A percentile compares a stretch with the other conserved stretches of the same genome.
phyloP scores from a whole-genome alignment of 441 rosid species.

The Gossypium davidsonii region DNA sequence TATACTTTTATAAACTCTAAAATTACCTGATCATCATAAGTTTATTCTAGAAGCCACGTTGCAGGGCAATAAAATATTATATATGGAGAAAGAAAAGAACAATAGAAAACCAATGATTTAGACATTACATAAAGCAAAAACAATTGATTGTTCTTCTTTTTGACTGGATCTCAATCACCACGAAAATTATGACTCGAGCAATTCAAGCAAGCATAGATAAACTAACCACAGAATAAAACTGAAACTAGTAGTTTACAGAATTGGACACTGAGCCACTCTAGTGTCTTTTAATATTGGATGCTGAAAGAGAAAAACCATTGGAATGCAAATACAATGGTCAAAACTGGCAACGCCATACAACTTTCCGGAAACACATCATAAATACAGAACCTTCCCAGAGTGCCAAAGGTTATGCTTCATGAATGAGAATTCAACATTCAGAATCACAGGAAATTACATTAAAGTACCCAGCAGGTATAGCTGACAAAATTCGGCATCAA shows the following conservation, averaged over 20 bases:
- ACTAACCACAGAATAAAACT: background rate
- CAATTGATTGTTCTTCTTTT: background rate
- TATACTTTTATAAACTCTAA: background rate
- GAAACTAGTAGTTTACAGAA: background rate
- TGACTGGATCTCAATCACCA: background rate
- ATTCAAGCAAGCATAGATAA: background rate
- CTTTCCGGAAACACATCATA: background rate
- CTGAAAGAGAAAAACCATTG: background rate
- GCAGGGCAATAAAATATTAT: background rate
- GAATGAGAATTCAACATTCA: conserved; percentile 1
- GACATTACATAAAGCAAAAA: background rate
- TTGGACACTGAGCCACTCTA: background rate
- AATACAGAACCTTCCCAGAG: background rate
- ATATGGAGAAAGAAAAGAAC: background rate
- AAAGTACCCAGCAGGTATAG: background rate
- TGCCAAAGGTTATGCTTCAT: background rate
- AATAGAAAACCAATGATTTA: background rate
- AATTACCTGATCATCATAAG: background rate
- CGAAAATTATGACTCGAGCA: background rate
- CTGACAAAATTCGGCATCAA: background rate
- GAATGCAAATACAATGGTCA: background rate
- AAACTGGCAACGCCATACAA: background rate
- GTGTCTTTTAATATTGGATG: background rate
- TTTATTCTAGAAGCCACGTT: background rate
- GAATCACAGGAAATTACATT: background rate